Base-by-base conservation (phyloP, 129 eudicot species). In the Chrysanthemum lavandulifolium region DNA sequence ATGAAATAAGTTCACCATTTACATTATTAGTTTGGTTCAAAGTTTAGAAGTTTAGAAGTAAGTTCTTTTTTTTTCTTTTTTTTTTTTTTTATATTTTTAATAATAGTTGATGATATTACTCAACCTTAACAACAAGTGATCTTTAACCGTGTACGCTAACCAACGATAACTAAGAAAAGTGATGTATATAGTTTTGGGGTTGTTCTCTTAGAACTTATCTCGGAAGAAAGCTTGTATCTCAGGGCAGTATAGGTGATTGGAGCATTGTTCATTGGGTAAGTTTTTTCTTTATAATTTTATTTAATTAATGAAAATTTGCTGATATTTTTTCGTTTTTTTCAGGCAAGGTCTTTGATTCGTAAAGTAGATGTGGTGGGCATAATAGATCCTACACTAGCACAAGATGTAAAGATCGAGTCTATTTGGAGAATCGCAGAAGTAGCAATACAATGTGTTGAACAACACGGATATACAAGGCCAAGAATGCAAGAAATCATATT, bases 261-360 rank as follows among this genome's bases (percentile, higher is more conserved):
- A 90, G 80, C 85, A 95, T 95, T 53, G 99, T 95, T 73, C 93
- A 90, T 83, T 95, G 99, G 99, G 99, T 95, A 88, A 67, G 75
- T 55, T 53, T 43, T 33, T 33, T 33, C 40, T 4, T 36, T 5
- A 36, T 5, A 36, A 0, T 36, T 36, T 36, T 0, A 36, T 36
- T 36, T 36, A 36, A 36, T 36, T 5, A 36, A 5, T 36, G 43
- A 36, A 36, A 36, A 36, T 36, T 36, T 52, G 40, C 8, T 3
- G 13, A 43, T 11, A 6, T 10, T 45, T 9, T 16, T 12, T 52
- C 31, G 61, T 62, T 9, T 76, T 79, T 14, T 82, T 80, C 53
- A 95, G 99, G 99, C 99, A 51, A 82, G 97, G 79, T 95, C 99
- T 51, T 47, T 95, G 83, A 85, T 95, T 27, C 86, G 96, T 10